Base-by-base conservation (phyloP, 2,329 filamentous ascomycete species). In the Huntiella savannae region DNA sequence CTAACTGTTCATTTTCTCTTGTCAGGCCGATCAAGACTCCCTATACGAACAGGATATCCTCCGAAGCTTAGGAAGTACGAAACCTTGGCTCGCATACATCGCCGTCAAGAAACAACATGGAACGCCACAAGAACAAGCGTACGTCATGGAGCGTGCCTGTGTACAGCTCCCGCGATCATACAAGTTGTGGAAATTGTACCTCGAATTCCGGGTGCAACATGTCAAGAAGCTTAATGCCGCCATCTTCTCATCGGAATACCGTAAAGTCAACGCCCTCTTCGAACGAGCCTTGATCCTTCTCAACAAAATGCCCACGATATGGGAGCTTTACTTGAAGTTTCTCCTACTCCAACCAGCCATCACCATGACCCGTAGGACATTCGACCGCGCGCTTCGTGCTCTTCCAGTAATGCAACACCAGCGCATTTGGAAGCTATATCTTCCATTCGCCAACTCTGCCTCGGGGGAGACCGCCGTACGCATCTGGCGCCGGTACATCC, bases 271-370 rank as follows among this genome's bases (percentile, higher is more conserved):
- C 60, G 73, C 83, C 46, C 75, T 96, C 36, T 98, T 94, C 59
- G 91, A 98, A 64, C 75, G 84, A 54, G 87, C 91, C 3, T 67
- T 98, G 44, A 83, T 95, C 49, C 70, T 98, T 36, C 73, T 98
- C 51, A 95, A 98, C 65, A 98, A 98, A 65, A 98, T 98, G 91
- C 91, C 92, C 17, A 75, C 77, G 54, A 91, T 98, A 58, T 98
- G 91, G 92, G 87, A 95, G 60, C 84, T 96, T 77, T 98, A 95
- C 60, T 76, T 98, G 51, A 73, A 73, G 42, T 96, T 98, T 58
- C 69, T 98, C 49, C 76, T 88, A 58, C 77, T 82, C 57, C 91
- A 98, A 60, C 91, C 91, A n/a, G 67, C 92, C 46, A 77, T 98
- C 51, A 95, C 88, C 5, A 70, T 77, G 48, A 92, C 85, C 19